Evolutionary conservation across 257 asterid species (phyloP).

Genomic region (Penstemon newberryi): DNA sequence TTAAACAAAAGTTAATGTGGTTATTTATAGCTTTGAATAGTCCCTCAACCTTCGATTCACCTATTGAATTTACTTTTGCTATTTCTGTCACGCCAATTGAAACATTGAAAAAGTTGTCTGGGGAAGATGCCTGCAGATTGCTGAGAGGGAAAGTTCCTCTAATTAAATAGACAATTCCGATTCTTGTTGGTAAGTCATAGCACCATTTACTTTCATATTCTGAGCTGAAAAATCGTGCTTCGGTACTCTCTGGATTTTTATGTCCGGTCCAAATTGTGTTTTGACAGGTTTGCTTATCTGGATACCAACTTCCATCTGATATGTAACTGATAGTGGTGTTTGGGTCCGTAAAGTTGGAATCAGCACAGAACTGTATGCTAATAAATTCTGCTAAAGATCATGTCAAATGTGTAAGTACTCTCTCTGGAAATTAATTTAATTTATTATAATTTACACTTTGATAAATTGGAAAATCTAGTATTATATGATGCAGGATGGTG

Average conservation of each 20-base stretch:
- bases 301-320: constrained; percentile 44
- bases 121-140: constrained; percentile 31
- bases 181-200: constrained; percentile 44
- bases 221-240: constrained; percentile 42
- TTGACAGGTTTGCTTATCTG: constrained; percentile 42
- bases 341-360: constrained; percentile 27
- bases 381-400: constrained; percentile 42
- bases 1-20: constrained; percentile 50
- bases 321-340: constrained; percentile 39
- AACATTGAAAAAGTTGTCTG: constrained; percentile 36
- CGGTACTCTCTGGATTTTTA: constrained; percentile 27
- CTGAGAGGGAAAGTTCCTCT: constrained; percentile 53
- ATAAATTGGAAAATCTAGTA: constrained; percentile 1
- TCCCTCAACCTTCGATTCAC: constrained; percentile 38
- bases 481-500: not conserved
- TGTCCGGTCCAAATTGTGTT: constrained; percentile 34
- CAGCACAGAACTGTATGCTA: constrained; percentile 51
- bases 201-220: constrained; percentile 50
- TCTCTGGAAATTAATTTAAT: not conserved
- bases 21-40: constrained; percentile 44
- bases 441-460: constrained; percentile 1
- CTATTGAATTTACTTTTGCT: constrained; percentile 35
- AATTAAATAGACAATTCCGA: constrained; percentile 41
- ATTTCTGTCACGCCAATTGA: constrained; percentile 46
- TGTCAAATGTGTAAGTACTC: constrained; percentile 1